These are phyloP conservation scores for Periconia macrospinosa DNA, from an alignment of 2,329 filamentous ascomycete species.

Conservation along the genomic window DNA sequence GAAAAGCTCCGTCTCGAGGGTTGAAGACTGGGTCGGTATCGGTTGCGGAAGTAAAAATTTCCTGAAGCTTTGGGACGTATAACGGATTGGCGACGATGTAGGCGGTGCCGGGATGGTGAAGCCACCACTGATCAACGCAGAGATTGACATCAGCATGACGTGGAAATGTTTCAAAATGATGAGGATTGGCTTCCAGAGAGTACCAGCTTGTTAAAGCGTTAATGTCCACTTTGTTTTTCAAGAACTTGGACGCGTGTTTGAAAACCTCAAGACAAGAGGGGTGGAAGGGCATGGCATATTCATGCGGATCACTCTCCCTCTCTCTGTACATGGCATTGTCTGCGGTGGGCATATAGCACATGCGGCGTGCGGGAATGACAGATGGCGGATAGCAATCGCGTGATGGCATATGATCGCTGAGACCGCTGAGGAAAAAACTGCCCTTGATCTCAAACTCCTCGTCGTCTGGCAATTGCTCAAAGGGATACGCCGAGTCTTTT, in stretches of 20 bases:
- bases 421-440: conserved; percentile 7
- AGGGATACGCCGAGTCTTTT: background rate
- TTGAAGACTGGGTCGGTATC: background rate
- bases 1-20: conserved; percentile 5
- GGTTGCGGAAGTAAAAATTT: conserved; percentile 10
- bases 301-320: background rate
- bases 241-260: conserved; percentile 2
- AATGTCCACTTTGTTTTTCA: conserved; percentile 2
- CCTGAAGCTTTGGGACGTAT: conserved; percentile 17
- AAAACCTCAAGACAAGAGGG: conserved; percentile 10
- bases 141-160: background rate
- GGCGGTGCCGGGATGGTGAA: conserved; percentile 11
- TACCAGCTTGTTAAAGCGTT: conserved; percentile 4
- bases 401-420: conserved; percentile 11
- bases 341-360: background rate
- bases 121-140: conserved; percentile 5
- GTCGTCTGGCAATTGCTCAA: conserved; percentile 7
- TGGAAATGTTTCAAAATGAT: background rate
- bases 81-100: conserved; percentile 28
- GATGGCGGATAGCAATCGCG: background rate
- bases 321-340: background rate
- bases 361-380: conserved; percentile 6
- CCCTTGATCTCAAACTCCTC: conserved; percentile 9
- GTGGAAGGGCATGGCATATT: conserved; percentile 9
- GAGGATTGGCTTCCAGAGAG: background rate